Evolutionary conservation across 1,284 basidiomycete species (phyloP), one percentile per base, ranked within the genome.

Genomic region (Rhodotorula sp.): DNA sequence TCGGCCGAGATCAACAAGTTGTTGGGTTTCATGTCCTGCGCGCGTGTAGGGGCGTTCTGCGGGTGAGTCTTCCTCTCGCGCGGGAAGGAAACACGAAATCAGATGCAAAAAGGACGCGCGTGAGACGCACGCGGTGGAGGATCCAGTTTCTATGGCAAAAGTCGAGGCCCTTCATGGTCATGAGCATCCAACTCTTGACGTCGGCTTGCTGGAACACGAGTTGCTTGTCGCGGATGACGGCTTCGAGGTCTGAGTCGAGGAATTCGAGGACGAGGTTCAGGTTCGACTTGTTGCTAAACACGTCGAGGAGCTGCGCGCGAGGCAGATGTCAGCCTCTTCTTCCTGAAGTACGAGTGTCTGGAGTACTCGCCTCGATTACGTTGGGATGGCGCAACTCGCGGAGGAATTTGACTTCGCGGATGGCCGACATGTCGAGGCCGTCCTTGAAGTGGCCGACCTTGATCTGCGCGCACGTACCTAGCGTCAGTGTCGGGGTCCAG

Each of bases 111-210:
- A 8, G 26, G 6, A 20, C 46, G 29, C 15, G 24, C 33, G n/a
- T n/a, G 37, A 37, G 8, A 51, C 67, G 69, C 78, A 96, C 95
- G 66, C 96, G 87, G 82, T 99, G 96, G 53, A 99, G 83, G 63
- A 98, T 87, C 79, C 89, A 95, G 79, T 95, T 93, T 60, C 94
- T 84, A 80, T 99, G 96, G 77, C 95, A 98, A 80, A 96, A 99
- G 80, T 98, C 95, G 29, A 99, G 84, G 1, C 96, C 96, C 55
- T 94, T 87, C 77, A 97, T 89, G 0, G 91, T 92, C 96, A 99
- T 99, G 24, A 91, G 91, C 87, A 96, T 94, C 96, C 96, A 99
- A 77, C 91, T 90, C 82, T 99, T 99, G 83, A 98, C 95, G 80
- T 99, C 95, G 1, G 91, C 91, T 12, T 93, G 91, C 30, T 94